phyloP scores from a whole-genome alignment of 129 eudicot species.

The Smallanthus sonchifolius region DNA sequence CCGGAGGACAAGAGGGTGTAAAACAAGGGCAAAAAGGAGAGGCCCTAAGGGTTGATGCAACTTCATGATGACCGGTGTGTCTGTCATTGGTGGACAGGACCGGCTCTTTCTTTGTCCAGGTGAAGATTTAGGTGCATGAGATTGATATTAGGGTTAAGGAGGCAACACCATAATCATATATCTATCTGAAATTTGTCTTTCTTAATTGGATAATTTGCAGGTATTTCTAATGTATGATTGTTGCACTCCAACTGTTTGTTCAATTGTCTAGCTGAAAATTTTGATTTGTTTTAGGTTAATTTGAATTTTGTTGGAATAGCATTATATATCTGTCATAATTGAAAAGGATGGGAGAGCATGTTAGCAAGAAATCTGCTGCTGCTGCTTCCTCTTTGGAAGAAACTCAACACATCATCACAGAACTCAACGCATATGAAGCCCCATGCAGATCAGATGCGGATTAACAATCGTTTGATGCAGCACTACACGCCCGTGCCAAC shows the following conservation, averaged over 20 bases:
- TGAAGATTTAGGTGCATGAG: too few species aligned
- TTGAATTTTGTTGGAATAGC: not conserved
- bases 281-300: not conserved
- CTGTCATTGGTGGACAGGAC: too few species aligned
- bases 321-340: not conserved
- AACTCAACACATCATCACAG: slow-evolving; percentile 48
- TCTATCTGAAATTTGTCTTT: not conserved
- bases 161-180: too few species aligned
- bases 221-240: not conserved
- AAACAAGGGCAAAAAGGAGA: too few species aligned
- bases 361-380: slow-evolving; percentile 69
- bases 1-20: too few species aligned
- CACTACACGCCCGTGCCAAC: slow-evolving; percentile 68
- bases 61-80: too few species aligned
- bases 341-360: slow-evolving; percentile 60
- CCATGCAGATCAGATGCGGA: slow-evolving; percentile 68
- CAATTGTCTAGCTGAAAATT: slow-evolving; percentile 4
- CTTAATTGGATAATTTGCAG: not conserved
- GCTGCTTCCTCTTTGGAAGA: slow-evolving; percentile 34
- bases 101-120: too few species aligned
- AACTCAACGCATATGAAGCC: slow-evolving; percentile 62
- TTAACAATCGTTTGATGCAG: slow-evolving; percentile 63
- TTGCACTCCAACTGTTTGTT: slow-evolving; percentile 12
- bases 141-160: too few species aligned
- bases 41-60: too few species aligned